These are phyloP conservation scores for Lotus japonicus DNA, from an alignment of 306 rosid species.

Conservation along the genomic window DNA sequence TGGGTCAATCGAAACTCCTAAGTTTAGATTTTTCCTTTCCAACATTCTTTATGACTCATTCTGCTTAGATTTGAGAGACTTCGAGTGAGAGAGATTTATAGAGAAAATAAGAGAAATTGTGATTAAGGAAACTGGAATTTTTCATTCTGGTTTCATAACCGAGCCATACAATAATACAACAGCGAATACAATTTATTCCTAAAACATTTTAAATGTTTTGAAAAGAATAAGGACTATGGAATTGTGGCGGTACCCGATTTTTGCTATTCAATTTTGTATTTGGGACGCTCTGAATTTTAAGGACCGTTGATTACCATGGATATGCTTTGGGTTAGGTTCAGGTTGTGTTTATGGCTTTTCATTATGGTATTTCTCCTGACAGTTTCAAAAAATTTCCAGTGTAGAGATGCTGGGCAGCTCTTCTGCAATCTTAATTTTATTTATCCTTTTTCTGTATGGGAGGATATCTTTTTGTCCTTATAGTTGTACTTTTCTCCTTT, in stretches of 20 bases:
- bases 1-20: neutral
- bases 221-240: neutral
- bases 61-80: neutral
- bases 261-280: neutral
- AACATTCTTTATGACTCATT: neutral
- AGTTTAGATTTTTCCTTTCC: neutral
- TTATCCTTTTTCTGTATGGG: neutral
- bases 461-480: conserved; percentile 1
- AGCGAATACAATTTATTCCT: no score
- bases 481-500: neutral
- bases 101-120: no score
- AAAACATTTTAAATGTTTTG: neutral
- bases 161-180: no score
- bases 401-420: neutral
- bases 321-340: conserved; percentile 6
- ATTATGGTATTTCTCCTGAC: neutral
- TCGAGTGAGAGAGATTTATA: no score
- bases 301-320: neutral
- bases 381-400: conserved; percentile 1
- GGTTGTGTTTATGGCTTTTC: conserved; percentile 12
- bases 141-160: no score
- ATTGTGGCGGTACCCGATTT: neutral
- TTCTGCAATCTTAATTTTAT: conserved; percentile 12
- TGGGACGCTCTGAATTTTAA: neutral
- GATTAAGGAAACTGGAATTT: no score